Evolutionary conservation across 208 protist species (phyloP).

Genomic region (Acanthamoeba sp.): DNA sequence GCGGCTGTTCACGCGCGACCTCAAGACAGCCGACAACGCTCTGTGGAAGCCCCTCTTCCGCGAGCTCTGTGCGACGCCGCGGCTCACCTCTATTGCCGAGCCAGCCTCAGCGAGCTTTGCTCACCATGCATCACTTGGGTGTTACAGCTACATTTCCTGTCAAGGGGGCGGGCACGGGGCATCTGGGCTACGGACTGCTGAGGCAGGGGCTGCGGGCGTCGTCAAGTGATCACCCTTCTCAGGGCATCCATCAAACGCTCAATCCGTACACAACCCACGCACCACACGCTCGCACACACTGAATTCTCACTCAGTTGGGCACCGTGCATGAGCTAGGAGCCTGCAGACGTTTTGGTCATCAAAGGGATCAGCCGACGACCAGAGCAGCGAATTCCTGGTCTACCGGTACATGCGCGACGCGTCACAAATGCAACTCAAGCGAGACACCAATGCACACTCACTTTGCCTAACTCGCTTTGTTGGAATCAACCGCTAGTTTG

Average conservation of each 20-base stretch:
- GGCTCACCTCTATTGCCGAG: too few relatives aligned
- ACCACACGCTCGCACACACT: not conserved
- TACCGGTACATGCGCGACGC: not conserved
- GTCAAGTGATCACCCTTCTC: not conserved
- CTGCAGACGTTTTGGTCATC: conserved; percentile 56
- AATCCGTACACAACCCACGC: not conserved
- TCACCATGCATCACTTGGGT: not conserved
- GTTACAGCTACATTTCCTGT: not conserved
- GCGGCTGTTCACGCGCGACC: not conserved
- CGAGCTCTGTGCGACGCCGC: conserved; percentile 1
- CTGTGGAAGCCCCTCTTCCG: conserved; percentile 11
- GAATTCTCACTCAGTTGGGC: too few relatives aligned
- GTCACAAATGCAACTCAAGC: not conserved
- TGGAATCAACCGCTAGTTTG: not conserved
- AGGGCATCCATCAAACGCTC: conserved; percentile 24
- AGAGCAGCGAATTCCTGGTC: conserved; percentile 57
- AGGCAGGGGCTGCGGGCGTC: not conserved
- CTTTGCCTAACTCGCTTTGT: too few relatives aligned
- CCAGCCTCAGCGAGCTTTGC: not conserved
- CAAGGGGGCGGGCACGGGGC: not conserved
- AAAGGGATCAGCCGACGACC: not conserved
- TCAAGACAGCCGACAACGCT: not conserved
- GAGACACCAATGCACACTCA: too few relatives aligned
- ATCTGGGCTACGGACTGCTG: not conserved
- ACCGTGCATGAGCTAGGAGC: too few relatives aligned